Evolutionary conservation across 352 stramenopile genomes (phyloP), one percentile per base, ranked within the genome.

Genomic region (Vaucheria bursata): DNA sequence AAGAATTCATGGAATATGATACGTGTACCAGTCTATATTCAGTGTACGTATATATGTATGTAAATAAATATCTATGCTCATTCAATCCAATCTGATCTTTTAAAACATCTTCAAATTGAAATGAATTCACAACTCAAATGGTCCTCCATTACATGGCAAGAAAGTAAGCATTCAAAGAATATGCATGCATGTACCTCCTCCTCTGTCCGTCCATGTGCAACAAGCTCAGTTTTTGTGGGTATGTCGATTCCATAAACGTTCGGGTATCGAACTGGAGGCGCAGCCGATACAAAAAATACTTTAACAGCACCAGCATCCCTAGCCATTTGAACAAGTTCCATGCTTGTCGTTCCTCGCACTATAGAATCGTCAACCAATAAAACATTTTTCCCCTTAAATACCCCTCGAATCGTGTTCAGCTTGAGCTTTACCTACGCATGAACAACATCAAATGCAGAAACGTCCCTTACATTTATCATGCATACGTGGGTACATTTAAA

Each of bases 191-290:
- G 31, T 79, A 99, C 96, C 82, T 98, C 87, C 2, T 94, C 91
- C 52, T 97, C 91, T 1, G 93, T 92, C 67, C 92, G 88, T 83
- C 95, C 91, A 84, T 97, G 96, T 2, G 96, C 96, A 81, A 99
- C 95, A 31, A 99, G 88, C 85, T 99, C 96, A 66, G 96, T 90
- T 37, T 89, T 88, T 59, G 96, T 98, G 4, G 95, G 95, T 89
- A 99, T 99, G 85, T 99, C 96, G 84, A 99, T 99, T 49, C 96
- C 96, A 86, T 99, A 99, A 35, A 99, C 96, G 84, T 99, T 99
- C n/a, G 94, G 94, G 87, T 98, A 95, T 38, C 95, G 91, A 84
- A 99, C 97, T 53, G 95, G 92, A 34, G 96, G 96, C 12, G 95
- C 94, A 2, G 95, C 95, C 67, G 91, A 97, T 29, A 91, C 94